These are phyloP conservation scores for Candida pseudoglaebosa DNA, from an alignment of 805 yeast species.

Conservation along the genomic window DNA sequence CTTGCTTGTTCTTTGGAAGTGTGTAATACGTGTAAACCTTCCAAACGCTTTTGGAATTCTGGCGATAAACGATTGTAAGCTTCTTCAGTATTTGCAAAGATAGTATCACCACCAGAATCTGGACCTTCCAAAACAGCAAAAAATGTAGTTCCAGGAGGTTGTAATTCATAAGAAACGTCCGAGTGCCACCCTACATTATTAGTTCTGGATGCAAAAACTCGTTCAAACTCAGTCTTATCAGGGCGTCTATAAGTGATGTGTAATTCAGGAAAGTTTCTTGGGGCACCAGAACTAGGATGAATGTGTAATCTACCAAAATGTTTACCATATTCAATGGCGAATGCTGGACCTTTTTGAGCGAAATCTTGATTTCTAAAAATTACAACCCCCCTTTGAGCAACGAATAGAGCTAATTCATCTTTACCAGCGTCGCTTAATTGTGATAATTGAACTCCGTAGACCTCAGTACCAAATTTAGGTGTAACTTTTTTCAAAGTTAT, in stretches of 20 bases:
- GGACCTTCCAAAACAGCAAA: constrained; percentile 58
- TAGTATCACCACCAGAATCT: constrained; percentile 73
- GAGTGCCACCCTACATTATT: constrained; percentile 59
- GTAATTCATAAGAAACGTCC: constrained; percentile 69
- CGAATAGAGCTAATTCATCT: constrained; percentile 65
- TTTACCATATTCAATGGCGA: constrained; percentile 50
- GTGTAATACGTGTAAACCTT: constrained; percentile 64
- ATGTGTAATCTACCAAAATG: constrained; percentile 70
- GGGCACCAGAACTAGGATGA: constrained; percentile 74
- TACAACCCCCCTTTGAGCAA: constrained; percentile 69
- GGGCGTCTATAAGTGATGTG: constrained; percentile 58
- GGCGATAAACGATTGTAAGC: constrained; percentile 72
- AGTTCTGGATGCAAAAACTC: constrained; percentile 31
- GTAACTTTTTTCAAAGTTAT: constrained; percentile 42
- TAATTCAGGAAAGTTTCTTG: constrained; percentile 57
- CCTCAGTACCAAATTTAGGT: constrained; percentile 68
- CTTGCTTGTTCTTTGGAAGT: constrained; percentile 68
- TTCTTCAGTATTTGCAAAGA: constrained; percentile 66
- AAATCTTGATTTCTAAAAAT: constrained; percentile 67
- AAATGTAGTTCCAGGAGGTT: constrained; percentile 69
- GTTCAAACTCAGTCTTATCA: constrained; percentile 32
- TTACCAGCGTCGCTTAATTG: constrained; percentile 49
- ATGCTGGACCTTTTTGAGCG: constrained; percentile 45
- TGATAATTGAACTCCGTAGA: constrained; percentile 58
- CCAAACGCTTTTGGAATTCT: constrained; percentile 52